These are phyloP conservation scores for Ogataea hybrid DNA, from an alignment of 1,139 yeast species.

Conservation along the genomic window DNA sequence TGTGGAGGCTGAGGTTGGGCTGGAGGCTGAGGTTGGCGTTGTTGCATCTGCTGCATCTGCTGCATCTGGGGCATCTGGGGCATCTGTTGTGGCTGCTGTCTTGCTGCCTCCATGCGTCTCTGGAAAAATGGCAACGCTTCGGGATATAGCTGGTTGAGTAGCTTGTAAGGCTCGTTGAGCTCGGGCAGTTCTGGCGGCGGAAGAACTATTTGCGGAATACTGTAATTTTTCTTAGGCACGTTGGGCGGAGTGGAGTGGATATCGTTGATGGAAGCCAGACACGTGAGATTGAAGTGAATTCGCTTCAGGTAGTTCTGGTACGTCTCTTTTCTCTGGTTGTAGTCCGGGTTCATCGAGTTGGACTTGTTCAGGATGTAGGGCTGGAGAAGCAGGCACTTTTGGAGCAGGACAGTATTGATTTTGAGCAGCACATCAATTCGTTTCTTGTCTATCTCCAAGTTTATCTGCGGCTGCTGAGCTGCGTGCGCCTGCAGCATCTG, in stretches of 20 bases:
- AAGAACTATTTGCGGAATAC: constrained; percentile 49
- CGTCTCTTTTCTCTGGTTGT: constrained; percentile 38
- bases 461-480: constrained; percentile 27
- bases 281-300: constrained; percentile 53
- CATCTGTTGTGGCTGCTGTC: constrained; percentile 32
- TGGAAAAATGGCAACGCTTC: constrained; percentile 52
- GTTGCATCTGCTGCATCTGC: constrained; percentile 22
- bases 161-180: constrained; percentile 43
- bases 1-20: constrained; percentile 24
- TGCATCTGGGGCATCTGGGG: constrained; percentile 15
- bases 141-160: constrained; percentile 52
- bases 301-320: constrained; percentile 52
- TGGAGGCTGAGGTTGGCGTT: constrained; percentile 16
- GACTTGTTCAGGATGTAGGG: constrained; percentile 30
- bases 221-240: constrained; percentile 37
- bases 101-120: constrained; percentile 44
- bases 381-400: constrained; percentile 39
- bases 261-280: constrained; percentile 51
- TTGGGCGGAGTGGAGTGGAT: constrained; percentile 41
- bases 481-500: constrained; percentile 27
- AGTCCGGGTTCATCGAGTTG: constrained; percentile 23
- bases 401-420: constrained; percentile 52
- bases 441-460: constrained; percentile 36
- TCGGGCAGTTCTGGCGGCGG: constrained; percentile 60
- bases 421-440: constrained; percentile 51